Evolutionary conservation across 1,284 basidiomycete species (phyloP).

Genomic region (Cryptococcus floricola): DNA sequence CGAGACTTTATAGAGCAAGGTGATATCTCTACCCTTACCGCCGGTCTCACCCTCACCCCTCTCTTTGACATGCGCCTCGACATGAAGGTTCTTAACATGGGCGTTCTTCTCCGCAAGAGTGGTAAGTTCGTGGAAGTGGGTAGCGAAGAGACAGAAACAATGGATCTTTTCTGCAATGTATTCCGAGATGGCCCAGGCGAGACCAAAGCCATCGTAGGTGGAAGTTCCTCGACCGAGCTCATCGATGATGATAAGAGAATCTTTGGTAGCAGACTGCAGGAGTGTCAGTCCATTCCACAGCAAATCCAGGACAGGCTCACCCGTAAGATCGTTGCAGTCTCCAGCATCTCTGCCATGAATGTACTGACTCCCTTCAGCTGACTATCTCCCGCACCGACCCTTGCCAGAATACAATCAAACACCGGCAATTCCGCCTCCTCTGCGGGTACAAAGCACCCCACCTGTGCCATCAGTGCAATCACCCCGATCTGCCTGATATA

Average conservation of each 20-base stretch:
- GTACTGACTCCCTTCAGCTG: slow-evolving; percentile 97
- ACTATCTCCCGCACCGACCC: slow-evolving; percentile 96
- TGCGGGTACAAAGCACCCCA: slow-evolving; percentile 93
- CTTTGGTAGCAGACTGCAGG: slow-evolving; percentile 74
- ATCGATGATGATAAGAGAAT: slow-evolving; percentile 97
- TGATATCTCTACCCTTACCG: slow-evolving; percentile 77
- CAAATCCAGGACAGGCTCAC: slow-evolving; percentile 51
- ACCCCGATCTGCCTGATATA: slow-evolving; percentile 90
- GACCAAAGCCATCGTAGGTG: slow-evolving; percentile 96
- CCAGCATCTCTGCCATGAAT: slow-evolving; percentile 98
- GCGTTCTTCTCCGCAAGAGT: slow-evolving; percentile 77
- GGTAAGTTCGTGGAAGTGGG: slow-evolving; percentile 97
- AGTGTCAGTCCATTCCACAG: slow-evolving; percentile 4
- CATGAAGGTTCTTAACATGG: slow-evolving; percentile 92
- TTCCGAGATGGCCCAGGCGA: slow-evolving; percentile 96
- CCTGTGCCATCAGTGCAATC: slow-evolving; percentile 91
- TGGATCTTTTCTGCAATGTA: slow-evolving; percentile 88
- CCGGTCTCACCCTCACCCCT: slow-evolving; percentile 44
- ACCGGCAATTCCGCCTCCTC: slow-evolving; percentile 79
- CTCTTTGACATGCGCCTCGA: slow-evolving; percentile 81
- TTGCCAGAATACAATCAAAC: slow-evolving; percentile 92
- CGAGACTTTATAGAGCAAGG: slow-evolving; percentile 90
- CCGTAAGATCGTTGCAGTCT: slow-evolving; percentile 88
- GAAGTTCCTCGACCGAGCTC: slow-evolving; percentile 98
- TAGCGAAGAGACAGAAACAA: slow-evolving; percentile 93